phyloP scores from a whole-genome alignment of 306 rosid species.

The Myrica gale region DNA sequence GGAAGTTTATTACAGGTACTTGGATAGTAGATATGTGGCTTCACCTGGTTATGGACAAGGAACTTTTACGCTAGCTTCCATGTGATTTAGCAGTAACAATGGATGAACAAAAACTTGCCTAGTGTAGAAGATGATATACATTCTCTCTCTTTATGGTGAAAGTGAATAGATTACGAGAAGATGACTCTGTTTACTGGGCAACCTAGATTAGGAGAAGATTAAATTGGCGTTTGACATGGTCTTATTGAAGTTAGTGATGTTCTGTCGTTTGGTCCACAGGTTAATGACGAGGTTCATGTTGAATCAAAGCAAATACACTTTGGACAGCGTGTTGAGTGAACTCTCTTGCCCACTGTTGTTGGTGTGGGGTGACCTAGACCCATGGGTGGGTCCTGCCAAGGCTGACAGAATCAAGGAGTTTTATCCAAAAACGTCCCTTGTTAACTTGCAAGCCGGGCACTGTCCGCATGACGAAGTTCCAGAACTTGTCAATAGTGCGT shows the following conservation, averaged over 20 bases:
- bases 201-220: background rate
- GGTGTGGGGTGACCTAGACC: constrained; percentile 96
- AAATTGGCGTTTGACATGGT: background rate
- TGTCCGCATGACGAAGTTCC: constrained; percentile 93
- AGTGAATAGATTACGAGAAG: background rate
- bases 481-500: constrained; percentile 71
- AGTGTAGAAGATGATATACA: background rate
- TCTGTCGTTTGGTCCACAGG: constrained; percentile 39
- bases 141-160: background rate
- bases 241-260: background rate
- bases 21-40: constrained; percentile 6
- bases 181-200: background rate
- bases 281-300: constrained; percentile 84
- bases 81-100: too few relatives aligned
- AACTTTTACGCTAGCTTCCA: background rate
- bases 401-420: constrained; percentile 71
- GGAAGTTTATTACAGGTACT: constrained; percentile 87
- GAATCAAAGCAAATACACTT: constrained; percentile 75
- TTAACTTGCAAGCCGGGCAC: constrained; percentile 83
- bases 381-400: constrained; percentile 94
- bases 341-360: constrained; percentile 77
- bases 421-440: constrained; percentile 72
- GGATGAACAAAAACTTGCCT: background rate
- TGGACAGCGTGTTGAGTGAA: constrained; percentile 61
- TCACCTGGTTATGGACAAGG: background rate